A percentile compares a stretch with the other conserved stretches of the same genome.
phyloP scores from a whole-genome alignment of 331 rosid genomes.

The Dryas integrifolia region DNA sequence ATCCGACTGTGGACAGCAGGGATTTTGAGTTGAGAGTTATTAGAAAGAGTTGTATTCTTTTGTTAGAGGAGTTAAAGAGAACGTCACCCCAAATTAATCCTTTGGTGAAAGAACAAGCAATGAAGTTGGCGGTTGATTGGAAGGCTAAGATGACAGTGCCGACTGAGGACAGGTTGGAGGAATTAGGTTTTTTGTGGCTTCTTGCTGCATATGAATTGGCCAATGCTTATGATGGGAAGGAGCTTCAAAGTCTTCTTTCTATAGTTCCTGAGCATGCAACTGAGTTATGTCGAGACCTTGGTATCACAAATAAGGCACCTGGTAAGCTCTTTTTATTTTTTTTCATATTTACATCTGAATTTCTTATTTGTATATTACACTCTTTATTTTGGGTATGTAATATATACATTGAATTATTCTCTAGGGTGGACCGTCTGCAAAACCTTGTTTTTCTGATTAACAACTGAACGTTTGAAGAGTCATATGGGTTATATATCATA shows the following conservation, averaged over 20 bases:
- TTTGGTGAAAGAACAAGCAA: constrained; percentile 20
- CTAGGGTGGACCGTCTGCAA: too few relatives aligned
- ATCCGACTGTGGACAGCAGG: constrained; percentile 10
- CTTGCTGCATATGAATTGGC: constrained; percentile 23
- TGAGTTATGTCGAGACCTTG: too few relatives aligned
- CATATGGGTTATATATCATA: too few relatives aligned
- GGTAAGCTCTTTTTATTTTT: too few relatives aligned
- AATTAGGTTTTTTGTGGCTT: constrained; percentile 31
- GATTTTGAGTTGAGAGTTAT: constrained; percentile 2
- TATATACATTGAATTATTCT: too few relatives aligned
- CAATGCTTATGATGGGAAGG: constrained; percentile 17
- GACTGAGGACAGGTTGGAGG: constrained; percentile 1
- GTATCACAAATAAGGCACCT: too few relatives aligned
- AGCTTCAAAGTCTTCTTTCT: constrained; percentile 1
- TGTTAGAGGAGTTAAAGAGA: constrained; percentile 22
- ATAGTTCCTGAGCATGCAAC: too few relatives aligned
- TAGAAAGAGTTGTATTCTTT: constrained; percentile 23
- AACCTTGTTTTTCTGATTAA: too few relatives aligned
- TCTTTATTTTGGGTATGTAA: neutral
- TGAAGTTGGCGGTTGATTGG: constrained; percentile 31
- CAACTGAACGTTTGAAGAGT: too few relatives aligned
- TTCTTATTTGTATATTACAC: too few relatives aligned
- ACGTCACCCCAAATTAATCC: constrained; percentile 23
- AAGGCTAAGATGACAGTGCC: constrained; percentile 10
- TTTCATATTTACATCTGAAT: too few relatives aligned